Evolutionary conservation across 768 basidiomycete species (phyloP).

Genomic region (Termitomyces heimii): DNA sequence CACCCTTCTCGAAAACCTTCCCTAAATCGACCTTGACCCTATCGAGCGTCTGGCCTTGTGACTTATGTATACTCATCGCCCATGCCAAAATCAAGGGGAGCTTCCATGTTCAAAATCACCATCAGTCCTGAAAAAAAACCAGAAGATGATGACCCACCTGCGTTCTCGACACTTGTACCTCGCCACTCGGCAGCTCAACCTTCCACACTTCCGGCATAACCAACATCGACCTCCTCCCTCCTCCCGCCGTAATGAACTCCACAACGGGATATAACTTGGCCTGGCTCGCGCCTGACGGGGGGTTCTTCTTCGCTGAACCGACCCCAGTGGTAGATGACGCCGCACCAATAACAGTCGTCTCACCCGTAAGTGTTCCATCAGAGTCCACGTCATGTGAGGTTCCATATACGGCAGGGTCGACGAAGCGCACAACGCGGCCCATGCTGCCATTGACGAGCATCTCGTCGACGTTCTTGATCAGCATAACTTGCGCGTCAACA

Average conservation of each 20-base stretch:
- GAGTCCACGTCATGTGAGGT: constrained; percentile 31
- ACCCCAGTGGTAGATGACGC: constrained; percentile 16
- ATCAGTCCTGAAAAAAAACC: neutral
- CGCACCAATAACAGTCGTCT: constrained; percentile 22
- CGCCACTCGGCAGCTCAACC: constrained; percentile 81
- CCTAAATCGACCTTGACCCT: constrained; percentile 92
- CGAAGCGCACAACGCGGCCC: constrained; percentile 78
- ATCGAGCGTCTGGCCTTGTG: constrained; percentile 94
- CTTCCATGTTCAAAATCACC: constrained; percentile 30
- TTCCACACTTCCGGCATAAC: constrained; percentile 78
- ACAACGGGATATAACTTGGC: constrained; percentile 57
- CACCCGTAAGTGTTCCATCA: constrained; percentile 21
- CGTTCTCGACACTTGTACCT: constrained; percentile 69
- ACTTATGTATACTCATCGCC: constrained; percentile 99
- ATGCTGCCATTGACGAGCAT: constrained; percentile 91
- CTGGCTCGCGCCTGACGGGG: constrained; percentile 9
- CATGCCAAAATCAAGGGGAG: constrained; percentile 86
- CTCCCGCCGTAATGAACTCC: constrained; percentile 65
- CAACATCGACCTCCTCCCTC: constrained; percentile 44
- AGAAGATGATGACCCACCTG: constrained; percentile 50
- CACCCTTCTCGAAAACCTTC: constrained; percentile 90
- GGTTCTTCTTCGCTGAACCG: constrained; percentile 21
- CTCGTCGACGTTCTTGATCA: constrained; percentile 92
- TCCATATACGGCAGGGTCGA: constrained; percentile 42
- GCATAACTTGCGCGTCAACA: constrained; percentile 85